Evolutionary conservation across 2,329 filamentous ascomycete species (phyloP).

Genomic region (Calonectria honghensis): DNA sequence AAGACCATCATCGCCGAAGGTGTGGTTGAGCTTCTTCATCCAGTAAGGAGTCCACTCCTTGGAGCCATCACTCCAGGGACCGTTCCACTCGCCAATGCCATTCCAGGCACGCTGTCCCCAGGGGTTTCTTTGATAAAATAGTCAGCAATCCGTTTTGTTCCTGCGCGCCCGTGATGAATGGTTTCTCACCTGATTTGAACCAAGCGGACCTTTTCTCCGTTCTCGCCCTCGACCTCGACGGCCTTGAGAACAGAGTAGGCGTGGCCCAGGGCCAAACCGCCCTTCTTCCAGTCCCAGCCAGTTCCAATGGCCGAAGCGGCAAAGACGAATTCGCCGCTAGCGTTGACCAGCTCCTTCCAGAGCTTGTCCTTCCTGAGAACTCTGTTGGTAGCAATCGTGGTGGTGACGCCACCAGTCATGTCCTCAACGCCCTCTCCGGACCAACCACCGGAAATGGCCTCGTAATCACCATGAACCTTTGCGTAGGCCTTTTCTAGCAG

Average conservation of each 20-base stretch:
- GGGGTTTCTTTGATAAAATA: conserved; percentile 72
- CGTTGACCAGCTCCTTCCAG: conserved; percentile 81
- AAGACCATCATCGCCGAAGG: conserved; percentile 81
- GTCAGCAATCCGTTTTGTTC: conserved; percentile 14
- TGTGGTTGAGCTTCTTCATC: conserved; percentile 79
- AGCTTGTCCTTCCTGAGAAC: conserved; percentile 81
- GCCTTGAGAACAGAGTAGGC: conserved; percentile 72
- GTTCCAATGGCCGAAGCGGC: conserved; percentile 56
- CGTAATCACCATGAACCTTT: conserved; percentile 84
- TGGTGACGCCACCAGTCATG: conserved; percentile 74
- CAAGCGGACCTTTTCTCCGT: conserved; percentile 63
- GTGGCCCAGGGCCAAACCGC: conserved; percentile 67
- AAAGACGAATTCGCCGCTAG: conserved; percentile 77
- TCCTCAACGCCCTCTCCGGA: conserved; percentile 72
- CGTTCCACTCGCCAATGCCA: conserved; percentile 77
- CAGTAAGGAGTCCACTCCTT: conserved; percentile 84
- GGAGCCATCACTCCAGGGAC: conserved; percentile 83
- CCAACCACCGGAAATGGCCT: conserved; percentile 80
- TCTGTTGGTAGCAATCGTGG: conserved; percentile 73
- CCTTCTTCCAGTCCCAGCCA: conserved; percentile 54
- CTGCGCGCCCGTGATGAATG: too few species aligned
- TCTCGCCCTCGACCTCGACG: conserved; percentile 65
- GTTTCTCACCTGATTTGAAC: conserved; percentile 65
- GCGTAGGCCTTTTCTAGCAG: conserved; percentile 85
- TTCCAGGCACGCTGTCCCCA: conserved; percentile 75